Percentiles rank a stretch among this genome's conserved stretches.
Conservation (phyloP, 2,329 filamentous ascomycete species). For the Neonectria ditissima region DNA sequence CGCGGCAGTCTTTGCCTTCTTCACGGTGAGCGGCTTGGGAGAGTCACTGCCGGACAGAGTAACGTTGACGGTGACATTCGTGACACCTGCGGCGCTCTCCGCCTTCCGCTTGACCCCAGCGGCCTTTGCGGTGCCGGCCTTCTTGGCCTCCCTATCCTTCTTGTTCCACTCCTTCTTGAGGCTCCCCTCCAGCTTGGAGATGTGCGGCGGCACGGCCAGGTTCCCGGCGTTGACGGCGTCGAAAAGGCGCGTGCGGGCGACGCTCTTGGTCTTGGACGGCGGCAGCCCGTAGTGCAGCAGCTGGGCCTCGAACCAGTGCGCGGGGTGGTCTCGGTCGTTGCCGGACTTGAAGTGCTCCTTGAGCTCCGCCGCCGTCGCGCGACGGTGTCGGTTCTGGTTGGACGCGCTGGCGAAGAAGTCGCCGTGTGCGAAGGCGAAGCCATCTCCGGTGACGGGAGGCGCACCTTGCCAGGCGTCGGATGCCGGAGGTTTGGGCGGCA, state of each 20-base stretch:
- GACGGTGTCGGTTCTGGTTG: conserved; percentile 58
- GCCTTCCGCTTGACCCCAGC: conserved; percentile 47
- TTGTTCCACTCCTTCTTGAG: conserved; percentile 69
- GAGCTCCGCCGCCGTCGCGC: conserved; percentile 58
- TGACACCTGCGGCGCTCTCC: conserved; percentile 11
- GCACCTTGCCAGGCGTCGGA: conserved; percentile 29
- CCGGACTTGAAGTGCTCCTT: conserved; percentile 58
- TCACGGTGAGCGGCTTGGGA: conserved; percentile 7
- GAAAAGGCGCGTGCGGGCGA: conserved; percentile 69
- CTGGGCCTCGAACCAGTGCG: conserved; percentile 73
- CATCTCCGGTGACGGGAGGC: conserved; percentile 44
- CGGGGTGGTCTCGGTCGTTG: conserved; percentile 61
- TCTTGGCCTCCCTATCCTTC: conserved; percentile 62
- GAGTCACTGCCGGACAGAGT: not conserved
- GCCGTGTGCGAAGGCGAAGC: conserved; percentile 57
- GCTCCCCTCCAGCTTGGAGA: conserved; percentile 63
- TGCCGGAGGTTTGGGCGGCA: conserved; percentile 20
- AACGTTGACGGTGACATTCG: not conserved
- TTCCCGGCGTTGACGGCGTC: conserved; percentile 63
- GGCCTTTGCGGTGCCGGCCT: conserved; percentile 33
- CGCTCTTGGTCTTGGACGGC: conserved; percentile 67
- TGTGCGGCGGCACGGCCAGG: conserved; percentile 61
- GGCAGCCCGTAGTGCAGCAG: conserved; percentile 71
- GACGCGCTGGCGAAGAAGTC: conserved; percentile 59
- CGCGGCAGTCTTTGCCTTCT: conserved; percentile 31